Percentiles rank a stretch among this genome's conserved stretches.
Evolutionary conservation across 768 basidiomycete species (phyloP).

Genomic region (Leucocoprinus leucothites): DNA sequence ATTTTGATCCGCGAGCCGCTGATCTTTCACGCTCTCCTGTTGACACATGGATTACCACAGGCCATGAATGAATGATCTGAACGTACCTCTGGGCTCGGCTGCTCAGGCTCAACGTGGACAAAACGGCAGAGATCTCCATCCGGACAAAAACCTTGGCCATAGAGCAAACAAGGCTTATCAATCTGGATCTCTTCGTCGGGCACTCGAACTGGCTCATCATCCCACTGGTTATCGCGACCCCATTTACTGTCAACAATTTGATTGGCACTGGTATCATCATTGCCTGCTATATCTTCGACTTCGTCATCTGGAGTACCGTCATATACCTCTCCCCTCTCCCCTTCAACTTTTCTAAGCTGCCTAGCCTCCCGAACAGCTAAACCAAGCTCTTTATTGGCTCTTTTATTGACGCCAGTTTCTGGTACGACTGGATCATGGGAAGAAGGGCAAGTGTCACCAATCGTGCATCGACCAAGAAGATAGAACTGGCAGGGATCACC

Average conservation of each 20-base stretch:
- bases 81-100: slow-evolving; percentile 8
- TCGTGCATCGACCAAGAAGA: slow-evolving; percentile 16
- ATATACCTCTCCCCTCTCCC: not conserved
- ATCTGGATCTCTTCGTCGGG: slow-evolving; percentile 16
- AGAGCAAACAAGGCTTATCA: slow-evolving; percentile 28
- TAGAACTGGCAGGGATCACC: slow-evolving; percentile 12
- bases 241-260: slow-evolving; percentile 5
- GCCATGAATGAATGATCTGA: not conserved
- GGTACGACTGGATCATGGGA: slow-evolving; percentile 18
- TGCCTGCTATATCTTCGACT: not conserved
- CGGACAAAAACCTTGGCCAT: slow-evolving; percentile 32
- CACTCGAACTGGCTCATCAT: slow-evolving; percentile 15
- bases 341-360: not conserved
- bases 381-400: not conserved
- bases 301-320: not conserved
- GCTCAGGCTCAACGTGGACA: slow-evolving; percentile 24
- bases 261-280: slow-evolving; percentile 3
- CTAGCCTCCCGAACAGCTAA: not conserved
- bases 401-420: not conserved
- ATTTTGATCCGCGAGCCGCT: not conserved
- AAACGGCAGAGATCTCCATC: slow-evolving; percentile 26
- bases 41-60: not conserved
- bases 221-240: slow-evolving; percentile 8
- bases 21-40: slow-evolving; percentile 4
- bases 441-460: slow-evolving; percentile 20